These are phyloP conservation scores for Lablab purpureus DNA, from an alignment of 306 rosid species.

Conservation along the genomic window DNA sequence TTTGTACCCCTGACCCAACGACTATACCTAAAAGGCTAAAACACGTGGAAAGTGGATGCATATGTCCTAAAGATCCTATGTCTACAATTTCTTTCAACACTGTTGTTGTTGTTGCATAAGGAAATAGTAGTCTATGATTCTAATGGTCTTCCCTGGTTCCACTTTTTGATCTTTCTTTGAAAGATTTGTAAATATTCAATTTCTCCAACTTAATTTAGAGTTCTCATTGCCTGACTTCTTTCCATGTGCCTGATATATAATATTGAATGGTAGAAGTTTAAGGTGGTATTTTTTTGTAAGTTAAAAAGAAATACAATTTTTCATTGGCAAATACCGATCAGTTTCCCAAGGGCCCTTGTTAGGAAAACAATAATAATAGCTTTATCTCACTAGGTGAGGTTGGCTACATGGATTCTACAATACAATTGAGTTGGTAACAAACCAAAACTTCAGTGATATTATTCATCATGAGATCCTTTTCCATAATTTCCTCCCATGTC, in stretches of 20 bases:
- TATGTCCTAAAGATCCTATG: slow-evolving; percentile 3
- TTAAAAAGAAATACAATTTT: neutral
- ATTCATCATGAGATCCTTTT: neutral
- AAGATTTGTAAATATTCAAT: slow-evolving; percentile 21
- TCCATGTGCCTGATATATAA: neutral
- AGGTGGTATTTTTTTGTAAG: neutral
- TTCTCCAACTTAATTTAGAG: slow-evolving; percentile 32
- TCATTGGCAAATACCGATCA: neutral
- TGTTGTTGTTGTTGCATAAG: slow-evolving; percentile 19
- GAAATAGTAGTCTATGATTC: slow-evolving; percentile 33
- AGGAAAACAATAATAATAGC: neutral
- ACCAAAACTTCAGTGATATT: neutral
- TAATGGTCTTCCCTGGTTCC: slow-evolving; percentile 22
- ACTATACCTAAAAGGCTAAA: neutral
- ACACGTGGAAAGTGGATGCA: neutral
- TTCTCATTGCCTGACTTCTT: neutral
- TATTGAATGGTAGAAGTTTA: neutral
- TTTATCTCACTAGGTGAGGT: neutral
- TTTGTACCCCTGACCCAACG: slow-evolving; percentile 11
- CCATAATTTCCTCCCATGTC: neutral
- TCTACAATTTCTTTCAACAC: slow-evolving; percentile 11
- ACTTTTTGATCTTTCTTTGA: slow-evolving; percentile 13
- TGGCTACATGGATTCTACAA: neutral
- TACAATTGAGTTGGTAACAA: neutral
- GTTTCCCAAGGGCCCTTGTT: neutral